These are phyloP conservation scores for Zasmidium citrigriseum DNA, from an alignment of 2,329 filamentous ascomycete species.

Conservation along the genomic window DNA sequence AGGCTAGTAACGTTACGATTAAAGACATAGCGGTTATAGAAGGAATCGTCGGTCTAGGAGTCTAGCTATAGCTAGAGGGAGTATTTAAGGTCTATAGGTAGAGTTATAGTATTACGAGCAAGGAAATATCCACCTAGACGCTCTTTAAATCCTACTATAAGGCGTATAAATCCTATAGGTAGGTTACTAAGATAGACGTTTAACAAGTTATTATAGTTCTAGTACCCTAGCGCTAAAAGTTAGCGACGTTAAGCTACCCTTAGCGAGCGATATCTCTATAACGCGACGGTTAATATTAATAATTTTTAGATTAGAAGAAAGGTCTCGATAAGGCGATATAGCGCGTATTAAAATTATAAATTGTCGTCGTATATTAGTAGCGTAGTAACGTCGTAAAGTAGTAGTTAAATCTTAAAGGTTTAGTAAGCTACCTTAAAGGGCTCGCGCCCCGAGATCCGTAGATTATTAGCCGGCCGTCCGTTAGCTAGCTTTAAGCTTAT, in stretches of 20 bases:
- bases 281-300: not conserved
- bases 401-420: not conserved
- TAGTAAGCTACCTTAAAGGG: not conserved
- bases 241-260: not conserved
- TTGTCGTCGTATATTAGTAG: not conserved
- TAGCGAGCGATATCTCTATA: not conserved
- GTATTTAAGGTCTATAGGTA: not conserved
- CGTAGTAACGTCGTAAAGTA: not conserved
- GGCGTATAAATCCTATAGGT: not conserved
- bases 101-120: not conserved
- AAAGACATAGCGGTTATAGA: not conserved
- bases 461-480: not conserved
- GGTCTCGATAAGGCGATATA: not conserved
- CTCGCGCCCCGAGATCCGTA: not conserved
- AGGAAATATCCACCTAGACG: not conserved
- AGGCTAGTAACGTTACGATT: not conserved
- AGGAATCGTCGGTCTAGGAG: not conserved
- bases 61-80: not conserved
- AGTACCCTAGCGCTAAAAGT: not conserved
- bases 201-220: not conserved
- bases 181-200: not conserved
- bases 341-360: not conserved
- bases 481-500: not conserved
- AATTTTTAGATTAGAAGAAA: not conserved
- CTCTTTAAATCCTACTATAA: not conserved